A percentile compares a stretch with the other conserved stretches of the same genome.
These are phyloP conservation scores for Ascochyta clinopodiicola DNA, from an alignment of 2,329 filamentous ascomycete genomes.

Conservation along the genomic window DNA sequence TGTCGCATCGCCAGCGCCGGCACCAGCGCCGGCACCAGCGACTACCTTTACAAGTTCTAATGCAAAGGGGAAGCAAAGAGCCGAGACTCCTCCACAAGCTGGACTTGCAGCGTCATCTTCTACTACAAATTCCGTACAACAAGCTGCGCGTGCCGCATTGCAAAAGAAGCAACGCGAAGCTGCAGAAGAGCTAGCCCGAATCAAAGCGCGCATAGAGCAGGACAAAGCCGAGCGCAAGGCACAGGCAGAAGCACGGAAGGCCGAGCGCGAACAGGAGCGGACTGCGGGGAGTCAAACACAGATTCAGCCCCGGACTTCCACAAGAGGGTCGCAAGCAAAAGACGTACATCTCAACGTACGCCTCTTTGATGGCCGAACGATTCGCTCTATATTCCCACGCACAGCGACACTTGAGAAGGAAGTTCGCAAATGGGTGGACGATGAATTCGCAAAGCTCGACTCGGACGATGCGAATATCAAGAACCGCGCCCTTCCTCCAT, in stretches of 20 bases:
- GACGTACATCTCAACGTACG: conserved; percentile 70
- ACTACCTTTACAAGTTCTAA: conserved; percentile 24
- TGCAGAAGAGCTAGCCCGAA: conserved; percentile 71
- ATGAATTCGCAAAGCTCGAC: conserved; percentile 33
- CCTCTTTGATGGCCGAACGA: conserved; percentile 81
- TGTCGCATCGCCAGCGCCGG: conserved; percentile 5
- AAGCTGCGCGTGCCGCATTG: conserved; percentile 53
- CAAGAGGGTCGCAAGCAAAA: conserved; percentile 39
- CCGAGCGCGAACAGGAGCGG: conserved; percentile 40
- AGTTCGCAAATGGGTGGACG: conserved; percentile 79
- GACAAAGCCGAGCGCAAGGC: conserved; percentile 72
- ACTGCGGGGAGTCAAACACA: conserved; percentile 13
- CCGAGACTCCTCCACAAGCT: conserved; percentile 43
- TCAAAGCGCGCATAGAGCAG: conserved; percentile 76
- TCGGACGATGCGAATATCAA: conserved; percentile 31
- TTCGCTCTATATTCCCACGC: conserved; percentile 74
- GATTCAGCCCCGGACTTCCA: conserved; percentile 21
- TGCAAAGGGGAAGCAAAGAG: conserved; percentile 52
- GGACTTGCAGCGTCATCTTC: conserved; percentile 40
- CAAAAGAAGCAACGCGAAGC: conserved; percentile 69
- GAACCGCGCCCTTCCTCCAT: conserved; percentile 60
- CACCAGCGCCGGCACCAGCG: conserved; percentile 7
- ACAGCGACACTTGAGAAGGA: conserved; percentile 66
- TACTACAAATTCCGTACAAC: conserved; percentile 47
- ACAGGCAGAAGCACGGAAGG: conserved; percentile 42